Base-by-base conservation (phyloP, 495 filamentous ascomycete genomes). In the Aspergillus haitiensis region DNA sequence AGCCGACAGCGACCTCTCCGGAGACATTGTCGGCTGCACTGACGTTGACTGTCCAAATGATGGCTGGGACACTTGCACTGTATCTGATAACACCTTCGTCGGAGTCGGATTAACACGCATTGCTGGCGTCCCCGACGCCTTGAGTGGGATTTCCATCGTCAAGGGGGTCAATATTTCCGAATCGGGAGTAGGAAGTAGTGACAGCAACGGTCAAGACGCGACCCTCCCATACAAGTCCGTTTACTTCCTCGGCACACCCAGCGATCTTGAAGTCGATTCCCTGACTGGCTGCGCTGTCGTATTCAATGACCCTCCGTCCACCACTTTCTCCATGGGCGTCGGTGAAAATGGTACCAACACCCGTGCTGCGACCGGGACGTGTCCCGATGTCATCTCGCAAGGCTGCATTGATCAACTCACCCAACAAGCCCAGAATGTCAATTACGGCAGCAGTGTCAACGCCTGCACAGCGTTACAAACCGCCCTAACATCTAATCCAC, bases 321-420 rank as follows among this genome's bases (percentile, higher is more conserved):
- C 34, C 6, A 7, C 27, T 8, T 59, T 55, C 61, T 18, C 31
- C 11, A 1, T 39, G n/a, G 46, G 31, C 16, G 52, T 40, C 31
- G 61, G 47, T 10, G 37, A 21, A 15, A 63, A 59, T 31, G 11
- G 31, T 10, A 59, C 44, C 2, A 50, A 62, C 21, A 57, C 33
- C 27, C 55, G 47, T 1, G 55, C 61, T 15, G 51, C 61, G 5
- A 58, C 31, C 8, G 58, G 61, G 9, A 57, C 55, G 18, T 67
- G 64, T 33, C 53, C 61, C 18, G 64, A 64, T 39, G 58, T 67
- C 6, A 64, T 67, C 31, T 45, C 50, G 35, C 35, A 67, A 35
- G 21, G 11, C 4, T 64, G 62, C 21, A 64, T 64, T 8, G 57
- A 64, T 16, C 27, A 27, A 7, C 54, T 64, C 13, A 57, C 57